Conservation (phyloP, 495 filamentous ascomycete species). For the Tuber microsphaerosporum region DNA sequence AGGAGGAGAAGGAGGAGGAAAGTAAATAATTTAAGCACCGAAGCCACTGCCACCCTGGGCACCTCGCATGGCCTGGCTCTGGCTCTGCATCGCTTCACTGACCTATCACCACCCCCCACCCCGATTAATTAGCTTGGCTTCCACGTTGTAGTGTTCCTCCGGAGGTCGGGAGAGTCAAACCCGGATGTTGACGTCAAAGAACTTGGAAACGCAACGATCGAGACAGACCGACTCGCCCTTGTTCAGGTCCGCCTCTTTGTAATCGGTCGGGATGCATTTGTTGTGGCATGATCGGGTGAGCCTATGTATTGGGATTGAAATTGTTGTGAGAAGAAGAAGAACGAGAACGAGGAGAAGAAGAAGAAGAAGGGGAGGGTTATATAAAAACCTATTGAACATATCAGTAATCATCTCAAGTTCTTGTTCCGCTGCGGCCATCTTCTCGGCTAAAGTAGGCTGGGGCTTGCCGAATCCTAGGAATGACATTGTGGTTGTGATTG, state of each 20-base stretch:
- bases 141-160: not conserved
- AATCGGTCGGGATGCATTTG: slow-evolving; percentile 85
- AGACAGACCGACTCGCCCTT: slow-evolving; percentile 98
- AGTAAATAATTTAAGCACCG: not conserved
- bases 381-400: slow-evolving; percentile 82
- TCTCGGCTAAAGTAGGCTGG: slow-evolving; percentile 87
- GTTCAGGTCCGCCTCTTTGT: slow-evolving; percentile 91
- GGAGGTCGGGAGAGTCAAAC: slow-evolving; percentile 44
- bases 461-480: slow-evolving; percentile 78
- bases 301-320: slow-evolving; percentile 45
- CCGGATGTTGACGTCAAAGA: slow-evolving; percentile 97
- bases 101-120: not conserved
- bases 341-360: slow-evolving; percentile 1
- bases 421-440: slow-evolving; percentile 87
- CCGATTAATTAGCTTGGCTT: slow-evolving; percentile 31
- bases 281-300: slow-evolving; percentile 78
- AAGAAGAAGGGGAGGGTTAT: no score
- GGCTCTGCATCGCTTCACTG: slow-evolving; percentile 3
- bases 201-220: slow-evolving; percentile 92
- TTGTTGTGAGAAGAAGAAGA: slow-evolving; percentile 7
- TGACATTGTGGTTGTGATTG: slow-evolving; percentile 56
- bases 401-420: slow-evolving; percentile 92
- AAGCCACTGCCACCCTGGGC: not conserved
- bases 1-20: not conserved
- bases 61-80: slow-evolving; percentile 1